These are phyloP conservation scores for Castanea crenata DNA, from an alignment of 306 rosid genomes.

Conservation along the genomic window DNA sequence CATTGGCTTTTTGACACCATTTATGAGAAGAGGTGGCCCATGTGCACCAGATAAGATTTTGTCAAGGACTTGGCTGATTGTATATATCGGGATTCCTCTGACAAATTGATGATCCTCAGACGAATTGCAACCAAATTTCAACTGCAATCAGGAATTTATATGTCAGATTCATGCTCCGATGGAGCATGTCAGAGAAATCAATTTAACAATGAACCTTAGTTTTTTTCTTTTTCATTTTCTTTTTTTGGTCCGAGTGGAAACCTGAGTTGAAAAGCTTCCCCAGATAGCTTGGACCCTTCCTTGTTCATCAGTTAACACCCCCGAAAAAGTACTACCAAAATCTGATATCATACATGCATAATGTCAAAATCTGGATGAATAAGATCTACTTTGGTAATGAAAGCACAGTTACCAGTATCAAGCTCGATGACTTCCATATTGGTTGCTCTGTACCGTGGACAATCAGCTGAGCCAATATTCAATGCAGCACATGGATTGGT, in stretches of 20 bases:
- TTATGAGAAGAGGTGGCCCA: conserved; percentile 81
- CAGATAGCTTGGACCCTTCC: conserved; percentile 96
- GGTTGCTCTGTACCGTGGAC: conserved; percentile 92
- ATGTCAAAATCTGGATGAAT: conserved; percentile 8
- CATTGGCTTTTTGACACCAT: conserved; percentile 87
- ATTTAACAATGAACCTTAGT: conserved; percentile 14
- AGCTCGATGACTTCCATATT: conserved; percentile 99
- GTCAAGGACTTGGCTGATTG: conserved; percentile 87
- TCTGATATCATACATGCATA: conserved; percentile 42
- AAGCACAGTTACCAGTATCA: conserved; percentile 71
- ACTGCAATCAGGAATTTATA: conserved; percentile 47
- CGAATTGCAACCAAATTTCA: conserved; percentile 68
- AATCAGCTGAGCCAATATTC: conserved; percentile 87
- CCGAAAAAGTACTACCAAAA: conserved; percentile 94
- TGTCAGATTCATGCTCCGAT: conserved; percentile 21
- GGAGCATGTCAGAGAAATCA: not conserved
- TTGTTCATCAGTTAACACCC: conserved; percentile 85
- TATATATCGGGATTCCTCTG: conserved; percentile 85
- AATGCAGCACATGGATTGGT: conserved; percentile 93
- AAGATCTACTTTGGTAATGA: not conserved
- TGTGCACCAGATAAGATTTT: conserved; percentile 71
- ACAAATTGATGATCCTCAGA: conserved; percentile 98
- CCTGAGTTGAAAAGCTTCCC: conserved; percentile 99
- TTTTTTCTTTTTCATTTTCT: no score
- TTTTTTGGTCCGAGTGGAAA: conserved; percentile 27